Base-by-base conservation (phyloP, 1,284 basidiomycete species). In the Malassezia obtusa region DNA sequence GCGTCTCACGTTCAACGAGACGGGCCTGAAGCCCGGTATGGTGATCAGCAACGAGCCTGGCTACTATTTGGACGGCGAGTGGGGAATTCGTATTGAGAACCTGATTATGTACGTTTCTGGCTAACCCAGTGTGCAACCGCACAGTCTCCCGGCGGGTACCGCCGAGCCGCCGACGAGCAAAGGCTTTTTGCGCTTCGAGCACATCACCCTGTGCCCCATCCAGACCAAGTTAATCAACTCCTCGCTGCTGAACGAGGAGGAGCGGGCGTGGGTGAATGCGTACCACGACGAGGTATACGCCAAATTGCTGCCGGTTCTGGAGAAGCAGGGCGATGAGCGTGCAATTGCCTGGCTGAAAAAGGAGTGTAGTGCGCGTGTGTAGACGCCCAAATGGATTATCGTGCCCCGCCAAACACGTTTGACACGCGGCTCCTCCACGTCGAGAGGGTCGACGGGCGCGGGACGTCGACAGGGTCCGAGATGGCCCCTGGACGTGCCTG, bases 41-140 rank as follows among this genome's bases (percentile, higher is more conserved):
- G 64, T 73, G 11, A 36, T 73, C 21, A 66, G 63, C 44, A 73
- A 71, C 50, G 71, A 98, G 67, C 92, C 92, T 0, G 92, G 89
- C 2, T 96, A 87, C 75, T 98, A 88, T 75, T 83, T 83, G 15
- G 90, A 95, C 65, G 92, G 90, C 5, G 78, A 81, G 54, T 98
- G 85, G 71, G 92, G 92, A 3, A 89, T 96, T 62, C 83, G 92
- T 2, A 90, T 94, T 64, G 92, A 98, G 77, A 89, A 83, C 71
- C 52, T 73, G 8, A 61, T 70, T 41, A 62, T 66, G 47, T 52
- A 37, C 36, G 57, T 58, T 17, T 5, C 14, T 5, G 5, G 15
- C 8, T 14, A 4, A 11, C 24, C 30, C 36, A 33, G 30, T 32
- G 51, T 47, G 14, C 45, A 32, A 30, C 46, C 56, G n/a, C 51